Evolutionary conservation across 345 rosid genomes (phyloP).

Genomic region (Theobroma cacao): DNA sequence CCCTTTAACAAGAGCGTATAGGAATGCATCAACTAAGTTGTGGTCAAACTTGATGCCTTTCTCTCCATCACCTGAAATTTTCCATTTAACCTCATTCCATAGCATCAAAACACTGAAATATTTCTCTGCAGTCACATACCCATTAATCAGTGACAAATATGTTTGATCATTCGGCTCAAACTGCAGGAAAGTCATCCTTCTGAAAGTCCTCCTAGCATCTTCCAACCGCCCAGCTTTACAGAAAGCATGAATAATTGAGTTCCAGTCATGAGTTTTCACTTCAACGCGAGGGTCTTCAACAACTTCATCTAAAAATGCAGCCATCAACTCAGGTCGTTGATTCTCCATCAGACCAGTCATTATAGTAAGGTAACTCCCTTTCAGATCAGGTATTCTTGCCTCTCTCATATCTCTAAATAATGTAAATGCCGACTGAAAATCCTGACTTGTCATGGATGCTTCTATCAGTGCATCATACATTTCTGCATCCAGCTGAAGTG

Average conservation of each 20-base stretch:
- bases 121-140: slow-evolving; percentile 71
- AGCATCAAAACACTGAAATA: slow-evolving; percentile 69
- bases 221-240: slow-evolving; percentile 85
- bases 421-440: slow-evolving; percentile 85
- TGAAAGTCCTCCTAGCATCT: slow-evolving; percentile 83
- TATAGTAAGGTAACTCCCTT: slow-evolving; percentile 78
- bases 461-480: slow-evolving; percentile 66
- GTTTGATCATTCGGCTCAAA: slow-evolving; percentile 88
- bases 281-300: slow-evolving; percentile 87
- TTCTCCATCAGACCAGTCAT: slow-evolving; percentile 88
- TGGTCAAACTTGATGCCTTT: slow-evolving; percentile 56
- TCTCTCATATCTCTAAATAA: slow-evolving; percentile 93
- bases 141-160: slow-evolving; percentile 79
- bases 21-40: slow-evolving; percentile 80
- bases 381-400: slow-evolving; percentile 52
- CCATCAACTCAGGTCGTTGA: slow-evolving; percentile 81
- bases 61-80: slow-evolving; percentile 52
- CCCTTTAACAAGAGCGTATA: slow-evolving; percentile 87
- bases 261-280: slow-evolving; percentile 95
- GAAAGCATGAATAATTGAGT: slow-evolving; percentile 91
- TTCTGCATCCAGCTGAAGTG: slow-evolving; percentile 64
- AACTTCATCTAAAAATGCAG: slow-evolving; percentile 87
- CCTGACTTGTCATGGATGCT: slow-evolving; percentile 89
- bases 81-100: slow-evolving; percentile 85
- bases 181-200: slow-evolving; percentile 81